These are phyloP conservation scores for Globisporangium spinosum DNA, from an alignment of 352 stramenopile species.

Conservation along the genomic window DNA sequence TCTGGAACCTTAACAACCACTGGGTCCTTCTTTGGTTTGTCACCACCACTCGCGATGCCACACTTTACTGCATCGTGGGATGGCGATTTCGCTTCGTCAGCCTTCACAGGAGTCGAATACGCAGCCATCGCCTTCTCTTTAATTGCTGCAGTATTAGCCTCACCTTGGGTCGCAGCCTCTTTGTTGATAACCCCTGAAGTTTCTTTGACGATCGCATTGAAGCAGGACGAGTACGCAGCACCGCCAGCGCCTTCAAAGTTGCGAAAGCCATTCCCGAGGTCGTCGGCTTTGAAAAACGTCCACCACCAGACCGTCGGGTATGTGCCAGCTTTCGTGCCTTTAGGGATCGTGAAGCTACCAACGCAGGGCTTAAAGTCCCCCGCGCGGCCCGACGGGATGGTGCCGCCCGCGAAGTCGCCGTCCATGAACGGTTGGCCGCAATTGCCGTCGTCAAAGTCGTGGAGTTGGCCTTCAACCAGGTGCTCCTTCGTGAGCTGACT, in stretches of 20 bases:
- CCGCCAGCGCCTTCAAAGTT: slow-evolving; percentile 30
- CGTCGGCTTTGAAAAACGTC: slow-evolving; percentile 45
- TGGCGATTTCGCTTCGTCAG: background rate
- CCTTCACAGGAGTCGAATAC: background rate
- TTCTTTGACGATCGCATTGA: slow-evolving; percentile 28
- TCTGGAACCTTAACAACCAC: background rate
- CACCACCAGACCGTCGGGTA: slow-evolving; percentile 70
- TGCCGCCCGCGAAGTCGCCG: background rate
- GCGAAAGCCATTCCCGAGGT: slow-evolving; percentile 23
- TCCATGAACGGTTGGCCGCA: background rate
- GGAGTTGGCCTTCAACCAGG: background rate
- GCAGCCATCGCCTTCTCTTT: background rate
- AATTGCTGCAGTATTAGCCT: background rate
- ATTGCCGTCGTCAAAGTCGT: slow-evolving; percentile 26
- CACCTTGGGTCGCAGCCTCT: slow-evolving; percentile 18
- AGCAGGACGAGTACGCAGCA: slow-evolving; percentile 59
- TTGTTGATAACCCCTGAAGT: slow-evolving; percentile 5
- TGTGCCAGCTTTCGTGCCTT: slow-evolving; percentile 34
- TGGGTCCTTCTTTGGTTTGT: background rate
- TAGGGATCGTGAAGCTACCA: slow-evolving; percentile 39
- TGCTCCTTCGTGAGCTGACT: slow-evolving; percentile 5
- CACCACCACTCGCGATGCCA: background rate
- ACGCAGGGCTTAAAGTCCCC: slow-evolving; percentile 29
- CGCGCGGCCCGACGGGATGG: background rate
- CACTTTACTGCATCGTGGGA: background rate